Percentiles rank a stretch among this genome's conserved stretches.
Conservation (phyloP, 345 rosid species). For the Populus simonii region DNA sequence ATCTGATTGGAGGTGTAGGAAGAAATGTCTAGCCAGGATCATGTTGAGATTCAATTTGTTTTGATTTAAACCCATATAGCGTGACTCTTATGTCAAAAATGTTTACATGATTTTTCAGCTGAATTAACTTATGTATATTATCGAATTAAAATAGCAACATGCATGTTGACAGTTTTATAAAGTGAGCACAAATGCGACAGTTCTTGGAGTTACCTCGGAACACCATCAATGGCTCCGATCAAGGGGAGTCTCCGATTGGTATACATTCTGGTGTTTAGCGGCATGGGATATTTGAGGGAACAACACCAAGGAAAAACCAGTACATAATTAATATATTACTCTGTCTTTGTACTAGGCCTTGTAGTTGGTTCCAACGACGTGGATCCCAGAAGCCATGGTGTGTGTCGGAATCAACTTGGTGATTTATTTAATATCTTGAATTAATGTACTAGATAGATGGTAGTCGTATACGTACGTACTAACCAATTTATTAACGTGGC, state of each 20-base stretch:
- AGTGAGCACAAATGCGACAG: constrained; percentile 1
- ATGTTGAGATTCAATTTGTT: not conserved
- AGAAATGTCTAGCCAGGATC: not conserved
- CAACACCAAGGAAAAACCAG: constrained; percentile 5
- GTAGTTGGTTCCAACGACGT: constrained; percentile 5
- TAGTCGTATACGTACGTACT: not conserved
- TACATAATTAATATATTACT: not conserved
- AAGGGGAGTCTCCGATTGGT: not conserved
- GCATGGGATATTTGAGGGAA: not conserved
- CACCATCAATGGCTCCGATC: constrained; percentile 1
- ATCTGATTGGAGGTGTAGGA: not conserved
- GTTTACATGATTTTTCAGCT: not conserved
- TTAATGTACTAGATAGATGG: no score
- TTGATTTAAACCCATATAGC: not conserved
- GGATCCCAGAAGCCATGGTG: constrained; percentile 36
- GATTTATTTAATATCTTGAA: not conserved
- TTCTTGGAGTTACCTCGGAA: constrained; percentile 9
- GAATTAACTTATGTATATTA: not conserved
- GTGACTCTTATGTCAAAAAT: not conserved
- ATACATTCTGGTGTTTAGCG: not conserved
- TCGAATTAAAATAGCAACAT: no score
- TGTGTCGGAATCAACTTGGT: constrained; percentile 23
- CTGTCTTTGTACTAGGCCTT: not conserved
- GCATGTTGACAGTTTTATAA: not conserved
- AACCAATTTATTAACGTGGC: constrained; percentile 24